phyloP scores from a whole-genome alignment of 495 filamentous ascomycete genomes.

The Penicillium argentinense region DNA sequence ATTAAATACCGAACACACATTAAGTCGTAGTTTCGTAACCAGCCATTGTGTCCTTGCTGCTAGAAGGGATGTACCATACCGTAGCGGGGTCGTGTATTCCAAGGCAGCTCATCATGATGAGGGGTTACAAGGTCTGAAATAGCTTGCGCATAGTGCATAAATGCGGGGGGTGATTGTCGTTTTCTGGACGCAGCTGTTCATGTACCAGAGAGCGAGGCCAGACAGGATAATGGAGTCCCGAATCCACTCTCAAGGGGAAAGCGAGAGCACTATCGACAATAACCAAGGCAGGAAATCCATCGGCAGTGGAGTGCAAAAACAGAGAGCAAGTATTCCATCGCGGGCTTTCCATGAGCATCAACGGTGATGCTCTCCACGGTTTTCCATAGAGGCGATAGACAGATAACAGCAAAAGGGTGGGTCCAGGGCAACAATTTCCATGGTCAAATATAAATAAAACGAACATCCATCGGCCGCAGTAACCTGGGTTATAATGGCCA shows the following conservation, averaged over 20 bases:
- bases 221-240: not conserved
- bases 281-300: not conserved
- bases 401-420: not conserved
- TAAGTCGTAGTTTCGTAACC: constrained; percentile 1
- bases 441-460: constrained; percentile 2
- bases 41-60: constrained; percentile 1
- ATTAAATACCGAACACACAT: constrained; percentile 5
- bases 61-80: not conserved
- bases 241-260: not conserved
- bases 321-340: not conserved
- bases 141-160: not conserved
- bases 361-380: constrained; percentile 1
- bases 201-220: constrained; percentile 1
- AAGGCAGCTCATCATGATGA: not conserved
- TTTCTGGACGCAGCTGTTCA: not conserved
- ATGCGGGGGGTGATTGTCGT: not conserved
- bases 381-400: not conserved
- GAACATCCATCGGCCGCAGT: constrained; percentile 4
- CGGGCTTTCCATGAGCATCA: constrained; percentile 1
- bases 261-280: not conserved
- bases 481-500: constrained; percentile 2
- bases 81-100: not conserved
- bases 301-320: not conserved
- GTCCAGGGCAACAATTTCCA: constrained; percentile 9
- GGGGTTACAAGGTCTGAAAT: not conserved